These are phyloP conservation scores for Eucalyptus decipiens DNA, from an alignment of 345 rosid species.

Conservation along the genomic window DNA sequence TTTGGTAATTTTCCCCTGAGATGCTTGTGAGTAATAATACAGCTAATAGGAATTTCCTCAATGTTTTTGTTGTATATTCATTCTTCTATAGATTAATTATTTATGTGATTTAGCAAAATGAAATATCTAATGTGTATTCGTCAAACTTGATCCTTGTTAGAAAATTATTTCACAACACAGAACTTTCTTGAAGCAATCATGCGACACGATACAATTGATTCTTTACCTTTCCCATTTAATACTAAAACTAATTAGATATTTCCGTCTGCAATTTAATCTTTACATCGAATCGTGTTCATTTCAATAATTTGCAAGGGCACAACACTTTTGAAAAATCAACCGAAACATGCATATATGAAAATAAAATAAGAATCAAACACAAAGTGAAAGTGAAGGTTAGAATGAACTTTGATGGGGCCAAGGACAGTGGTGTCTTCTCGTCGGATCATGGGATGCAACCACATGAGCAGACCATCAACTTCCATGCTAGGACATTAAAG, in stretches of 20 bases:
- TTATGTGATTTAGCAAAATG: neutral
- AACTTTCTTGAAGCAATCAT: neutral
- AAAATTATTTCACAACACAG: neutral
- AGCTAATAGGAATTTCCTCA: neutral
- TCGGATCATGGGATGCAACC: neutral
- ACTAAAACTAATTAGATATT: neutral
- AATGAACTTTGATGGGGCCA: neutral
- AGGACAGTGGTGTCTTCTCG: neutral
- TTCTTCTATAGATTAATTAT: neutral
- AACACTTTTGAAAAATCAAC: neutral
- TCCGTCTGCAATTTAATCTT: neutral
- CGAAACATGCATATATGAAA: neutral
- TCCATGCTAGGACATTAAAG: neutral
- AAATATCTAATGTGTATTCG: neutral
- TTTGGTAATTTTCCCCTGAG: accelerated
- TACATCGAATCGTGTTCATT: neutral
- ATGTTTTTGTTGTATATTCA: neutral
- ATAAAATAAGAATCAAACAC: neutral
- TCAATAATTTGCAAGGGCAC: neutral
- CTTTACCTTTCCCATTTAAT: neutral
- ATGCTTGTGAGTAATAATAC: neutral
- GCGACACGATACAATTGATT: neutral
- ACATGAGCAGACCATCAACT: neutral
- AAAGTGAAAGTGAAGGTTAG: neutral
- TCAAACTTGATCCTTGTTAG: neutral